Evolutionary conservation across 441 rosid species (phyloP), one percentile per base, ranked within the genome.

Genomic region (Dalechampia spathulata): DNA sequence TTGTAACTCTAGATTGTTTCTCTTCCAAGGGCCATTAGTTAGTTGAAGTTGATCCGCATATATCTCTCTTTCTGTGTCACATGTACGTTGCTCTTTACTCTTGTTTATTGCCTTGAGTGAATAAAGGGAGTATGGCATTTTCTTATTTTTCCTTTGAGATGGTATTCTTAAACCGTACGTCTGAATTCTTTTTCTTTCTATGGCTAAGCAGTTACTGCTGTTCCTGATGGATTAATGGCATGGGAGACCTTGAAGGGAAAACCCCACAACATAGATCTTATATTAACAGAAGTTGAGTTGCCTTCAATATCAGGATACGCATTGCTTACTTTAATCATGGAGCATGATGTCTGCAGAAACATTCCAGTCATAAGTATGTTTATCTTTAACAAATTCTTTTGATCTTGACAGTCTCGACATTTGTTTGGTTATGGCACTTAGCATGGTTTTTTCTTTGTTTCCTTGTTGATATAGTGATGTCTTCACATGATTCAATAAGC

Each of bases 401-500:
- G n/a, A n/a, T n/a, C n/a, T n/a, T n/a, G n/a, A n/a, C n/a, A n/a
- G n/a, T n/a, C n/a, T n/a, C n/a, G n/a, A n/a, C n/a, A n/a, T n/a
- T n/a, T n/a, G n/a, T n/a, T n/a, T n/a, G n/a, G n/a, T n/a, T n/a
- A n/a, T n/a, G n/a, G n/a, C n/a, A n/a, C n/a, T n/a, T n/a, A n/a
- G n/a, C n/a, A n/a, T n/a, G n/a, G n/a, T n/a, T n/a, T n/a, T n/a
- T n/a, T n/a, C n/a, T n/a, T n/a, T n/a, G n/a, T n/a, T n/a, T n/a
- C n/a, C n/a, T n/a, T n/a, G n/a, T n/a, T n/a, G n/a, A n/a, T n/a
- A n/a, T n/a, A 90, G 98, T 90, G 96, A 90, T 87, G 92, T 90
- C 98, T 50, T 78, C 98, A 67, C 83, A 78, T 66, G 98, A 84
- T 60, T 85, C 93, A 12, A 85, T 87, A 86, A 78, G 76, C 74